phyloP scores from a whole-genome alignment of 2,329 filamentous ascomycete species.

The Fusarium armeniacum region DNA sequence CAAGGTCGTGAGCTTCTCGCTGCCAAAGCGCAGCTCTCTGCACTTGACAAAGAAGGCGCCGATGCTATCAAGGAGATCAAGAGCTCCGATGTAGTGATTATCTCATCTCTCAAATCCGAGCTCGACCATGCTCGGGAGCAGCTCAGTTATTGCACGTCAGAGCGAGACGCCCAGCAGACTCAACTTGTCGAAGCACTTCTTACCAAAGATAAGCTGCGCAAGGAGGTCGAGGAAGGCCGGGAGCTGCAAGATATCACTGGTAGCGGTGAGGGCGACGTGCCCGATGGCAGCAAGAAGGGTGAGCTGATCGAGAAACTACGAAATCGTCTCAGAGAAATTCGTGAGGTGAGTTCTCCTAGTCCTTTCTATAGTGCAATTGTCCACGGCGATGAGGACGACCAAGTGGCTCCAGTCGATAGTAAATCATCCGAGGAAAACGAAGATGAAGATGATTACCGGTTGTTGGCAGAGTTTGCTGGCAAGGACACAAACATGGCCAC shows the following conservation, averaged over 20 bases:
- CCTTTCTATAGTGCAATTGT: slow-evolving; percentile 24
- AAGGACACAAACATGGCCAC: not conserved
- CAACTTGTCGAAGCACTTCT: slow-evolving; percentile 72
- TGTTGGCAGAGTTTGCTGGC: not conserved
- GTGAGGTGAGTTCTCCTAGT: slow-evolving; percentile 68
- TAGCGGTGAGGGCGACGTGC: slow-evolving; percentile 53
- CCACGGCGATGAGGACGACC: slow-evolving; percentile 21
- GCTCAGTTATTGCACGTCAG: slow-evolving; percentile 62
- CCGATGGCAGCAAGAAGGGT: slow-evolving; percentile 58
- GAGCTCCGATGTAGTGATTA: slow-evolving; percentile 70
- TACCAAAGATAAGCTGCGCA: slow-evolving; percentile 71
- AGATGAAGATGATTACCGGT: slow-evolving; percentile 1
- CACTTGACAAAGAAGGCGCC: slow-evolving; percentile 67
- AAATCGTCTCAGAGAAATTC: slow-evolving; percentile 67
- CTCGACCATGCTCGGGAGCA: slow-evolving; percentile 68
- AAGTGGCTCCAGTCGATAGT: slow-evolving; percentile 24
- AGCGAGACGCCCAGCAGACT: slow-evolving; percentile 69
- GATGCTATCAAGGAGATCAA: slow-evolving; percentile 71
- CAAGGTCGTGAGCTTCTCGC: slow-evolving; percentile 68
- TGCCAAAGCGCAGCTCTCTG: slow-evolving; percentile 67
- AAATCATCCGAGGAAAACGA: not conserved
- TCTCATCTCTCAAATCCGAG: slow-evolving; percentile 70
- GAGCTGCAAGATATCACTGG: slow-evolving; percentile 58
- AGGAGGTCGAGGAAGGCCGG: slow-evolving; percentile 64
- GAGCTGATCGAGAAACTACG: slow-evolving; percentile 72